Evolutionary conservation across 1,284 basidiomycete species (phyloP).

Genomic region (Puccinia hordei): DNA sequence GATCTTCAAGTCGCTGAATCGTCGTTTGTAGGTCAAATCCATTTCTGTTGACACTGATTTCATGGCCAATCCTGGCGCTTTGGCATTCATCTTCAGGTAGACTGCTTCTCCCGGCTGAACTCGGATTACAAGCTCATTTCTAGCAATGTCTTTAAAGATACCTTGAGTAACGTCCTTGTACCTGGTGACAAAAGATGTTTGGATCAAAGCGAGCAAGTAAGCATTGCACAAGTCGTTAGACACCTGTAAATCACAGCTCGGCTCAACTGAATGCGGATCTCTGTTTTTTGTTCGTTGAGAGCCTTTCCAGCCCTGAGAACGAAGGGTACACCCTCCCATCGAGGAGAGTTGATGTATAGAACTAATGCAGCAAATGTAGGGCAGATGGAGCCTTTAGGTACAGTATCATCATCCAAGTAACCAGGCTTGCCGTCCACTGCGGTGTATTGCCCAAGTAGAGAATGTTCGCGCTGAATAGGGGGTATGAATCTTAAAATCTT

Average conservation of each 20-base stretch:
- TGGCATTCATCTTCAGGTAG: constrained; percentile 91
- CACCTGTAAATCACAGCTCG: not conserved
- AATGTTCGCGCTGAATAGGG: constrained; percentile 74
- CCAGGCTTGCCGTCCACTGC: constrained; percentile 85
- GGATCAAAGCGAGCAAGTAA: not conserved
- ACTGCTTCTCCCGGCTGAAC: constrained; percentile 93
- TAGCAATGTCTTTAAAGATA: constrained; percentile 90
- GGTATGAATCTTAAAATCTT: constrained; percentile 89
- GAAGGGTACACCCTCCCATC: constrained; percentile 97
- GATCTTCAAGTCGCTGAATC: constrained; percentile 82
- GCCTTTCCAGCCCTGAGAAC: constrained; percentile 97
- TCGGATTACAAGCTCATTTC: constrained; percentile 91
- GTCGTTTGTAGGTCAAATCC: constrained; percentile 93
- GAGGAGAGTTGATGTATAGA: constrained; percentile 85
- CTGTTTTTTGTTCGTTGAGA: constrained; percentile 93
- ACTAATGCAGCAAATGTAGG: constrained; percentile 88
- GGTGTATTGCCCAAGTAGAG: constrained; percentile 88
- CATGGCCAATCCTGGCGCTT: constrained; percentile 84
- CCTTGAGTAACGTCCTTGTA: constrained; percentile 94
- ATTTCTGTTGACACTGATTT: constrained; percentile 89
- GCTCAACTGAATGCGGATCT: constrained; percentile 77
- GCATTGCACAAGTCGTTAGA: not conserved
- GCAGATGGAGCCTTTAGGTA: constrained; percentile 84
- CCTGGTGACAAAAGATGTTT: constrained; percentile 8
- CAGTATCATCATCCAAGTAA: constrained; percentile 93